phyloP scores from a whole-genome alignment of 129 eudicot species.

The Chrysanthemum lavandulifolium region DNA sequence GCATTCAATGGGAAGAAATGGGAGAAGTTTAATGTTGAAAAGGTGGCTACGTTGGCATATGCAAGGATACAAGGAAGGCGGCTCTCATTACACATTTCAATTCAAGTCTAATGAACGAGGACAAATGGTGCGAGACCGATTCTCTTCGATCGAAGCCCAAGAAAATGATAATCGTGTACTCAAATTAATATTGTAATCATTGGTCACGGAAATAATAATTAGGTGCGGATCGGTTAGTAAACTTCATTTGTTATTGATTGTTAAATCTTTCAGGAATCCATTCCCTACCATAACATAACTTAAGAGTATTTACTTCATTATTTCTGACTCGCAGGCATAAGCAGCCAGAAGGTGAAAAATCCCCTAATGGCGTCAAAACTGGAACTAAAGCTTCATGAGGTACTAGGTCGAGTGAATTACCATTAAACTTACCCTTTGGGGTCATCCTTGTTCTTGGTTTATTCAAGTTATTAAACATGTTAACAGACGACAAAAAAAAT shows the following conservation, averaged over 20 bases:
- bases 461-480: neutral
- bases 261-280: constrained; percentile 44
- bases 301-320: no score
- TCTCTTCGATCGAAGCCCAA: constrained; percentile 69
- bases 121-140: constrained; percentile 90
- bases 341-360: neutral
- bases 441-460: neutral
- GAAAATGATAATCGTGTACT: constrained; percentile 48
- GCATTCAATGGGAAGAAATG: constrained; percentile 87
- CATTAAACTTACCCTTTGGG: neutral
- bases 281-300: constrained; percentile 50
- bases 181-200: neutral
- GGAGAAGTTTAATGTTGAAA: constrained; percentile 93
- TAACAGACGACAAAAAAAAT: neutral
- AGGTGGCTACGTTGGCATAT: constrained; percentile 89
- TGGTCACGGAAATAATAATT: neutral
- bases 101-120: constrained; percentile 95
- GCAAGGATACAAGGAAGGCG: constrained; percentile 86
- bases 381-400: neutral
- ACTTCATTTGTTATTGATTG: constrained; percentile 1
- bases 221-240: neutral
- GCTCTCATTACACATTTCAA: constrained; percentile 87
- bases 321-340: neutral
- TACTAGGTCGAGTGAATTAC: neutral
- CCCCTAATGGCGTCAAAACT: neutral